phyloP scores from a whole-genome alignment of 257 asterid species.

The Solanum tarijense region DNA sequence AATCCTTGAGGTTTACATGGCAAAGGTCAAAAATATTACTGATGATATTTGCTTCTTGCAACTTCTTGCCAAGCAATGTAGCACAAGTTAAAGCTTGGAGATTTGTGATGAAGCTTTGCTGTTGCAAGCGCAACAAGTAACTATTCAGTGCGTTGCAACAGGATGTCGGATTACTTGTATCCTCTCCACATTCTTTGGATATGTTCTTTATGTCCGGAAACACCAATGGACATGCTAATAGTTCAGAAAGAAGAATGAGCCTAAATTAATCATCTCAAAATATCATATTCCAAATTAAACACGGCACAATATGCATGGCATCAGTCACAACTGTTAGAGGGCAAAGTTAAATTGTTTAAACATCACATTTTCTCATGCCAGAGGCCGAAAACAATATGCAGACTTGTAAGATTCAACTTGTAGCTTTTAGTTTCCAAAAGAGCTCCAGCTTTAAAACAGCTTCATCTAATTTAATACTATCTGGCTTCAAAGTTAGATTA shows the following conservation, averaged over 20 bases:
- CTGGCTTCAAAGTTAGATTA: neutral
- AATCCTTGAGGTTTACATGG: constrained; percentile 18
- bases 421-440: neutral
- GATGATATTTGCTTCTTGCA: constrained; percentile 8
- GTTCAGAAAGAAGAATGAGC: neutral
- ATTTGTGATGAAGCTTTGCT: constrained; percentile 16
- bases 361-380: neutral
- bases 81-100: constrained; percentile 26
- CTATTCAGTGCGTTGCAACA: constrained; percentile 15
- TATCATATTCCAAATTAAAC: neutral
- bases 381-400: neutral
- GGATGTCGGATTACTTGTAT: neutral
- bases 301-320: neutral
- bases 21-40: constrained; percentile 14
- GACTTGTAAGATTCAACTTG: neutral
- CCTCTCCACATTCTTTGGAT: constrained; percentile 10
- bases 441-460: neutral
- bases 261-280: neutral
- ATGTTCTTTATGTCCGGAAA: constrained; percentile 13
- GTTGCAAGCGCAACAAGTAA: constrained; percentile 19
- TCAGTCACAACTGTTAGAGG: neutral
- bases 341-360: neutral
- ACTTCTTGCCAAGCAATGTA: constrained; percentile 9
- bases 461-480: neutral
- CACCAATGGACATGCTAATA: constrained; percentile 23